These are phyloP conservation scores for Candida tibetensis DNA, from an alignment of 805 yeast species.

Conservation along the genomic window DNA sequence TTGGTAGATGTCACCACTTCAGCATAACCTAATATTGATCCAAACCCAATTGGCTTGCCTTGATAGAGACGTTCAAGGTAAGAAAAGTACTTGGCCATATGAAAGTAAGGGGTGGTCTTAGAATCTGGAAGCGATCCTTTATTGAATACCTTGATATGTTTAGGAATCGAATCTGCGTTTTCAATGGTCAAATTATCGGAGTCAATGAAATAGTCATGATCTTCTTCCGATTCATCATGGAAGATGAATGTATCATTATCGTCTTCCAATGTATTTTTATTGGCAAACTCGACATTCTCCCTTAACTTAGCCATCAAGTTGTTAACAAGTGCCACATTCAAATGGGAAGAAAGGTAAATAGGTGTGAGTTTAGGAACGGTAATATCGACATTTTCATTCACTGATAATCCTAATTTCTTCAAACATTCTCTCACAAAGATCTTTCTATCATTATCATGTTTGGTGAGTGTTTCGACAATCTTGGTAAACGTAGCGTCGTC, in stretches of 20 bases:
- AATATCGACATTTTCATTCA: conserved; percentile 47
- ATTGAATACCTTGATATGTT: conserved; percentile 51
- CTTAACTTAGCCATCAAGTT: conserved; percentile 39
- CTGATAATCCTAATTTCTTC: conserved; percentile 61
- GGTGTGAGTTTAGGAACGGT: conserved; percentile 70
- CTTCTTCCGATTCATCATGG: conserved; percentile 37
- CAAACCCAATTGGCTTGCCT: conserved; percentile 41
- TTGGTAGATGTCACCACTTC: conserved; percentile 91
- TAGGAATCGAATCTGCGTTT: conserved; percentile 54
- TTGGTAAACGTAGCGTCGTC: conserved; percentile 27
- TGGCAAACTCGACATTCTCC: conserved; percentile 33
- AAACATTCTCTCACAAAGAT: conserved; percentile 58
- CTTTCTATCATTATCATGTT: conserved; percentile 47
- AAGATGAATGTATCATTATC: conserved; percentile 55
- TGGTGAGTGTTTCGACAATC: conserved; percentile 35
- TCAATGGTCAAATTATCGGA: conserved; percentile 30
- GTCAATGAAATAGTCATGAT: conserved; percentile 15
- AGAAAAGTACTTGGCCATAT: conserved; percentile 54
- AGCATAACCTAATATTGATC: conserved; percentile 67
- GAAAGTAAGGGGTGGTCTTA: conserved; percentile 69
- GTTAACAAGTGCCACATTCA: conserved; percentile 28
- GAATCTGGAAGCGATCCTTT: conserved; percentile 46
- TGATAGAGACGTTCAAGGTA: conserved; percentile 30
- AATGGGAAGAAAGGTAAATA: conserved; percentile 48
- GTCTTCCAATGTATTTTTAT: conserved; percentile 43